A percentile compares a stretch with the other conserved stretches of the same genome.
Conservation (phyloP, 23 red algal species). For the Agarophyton chilense region DNA sequence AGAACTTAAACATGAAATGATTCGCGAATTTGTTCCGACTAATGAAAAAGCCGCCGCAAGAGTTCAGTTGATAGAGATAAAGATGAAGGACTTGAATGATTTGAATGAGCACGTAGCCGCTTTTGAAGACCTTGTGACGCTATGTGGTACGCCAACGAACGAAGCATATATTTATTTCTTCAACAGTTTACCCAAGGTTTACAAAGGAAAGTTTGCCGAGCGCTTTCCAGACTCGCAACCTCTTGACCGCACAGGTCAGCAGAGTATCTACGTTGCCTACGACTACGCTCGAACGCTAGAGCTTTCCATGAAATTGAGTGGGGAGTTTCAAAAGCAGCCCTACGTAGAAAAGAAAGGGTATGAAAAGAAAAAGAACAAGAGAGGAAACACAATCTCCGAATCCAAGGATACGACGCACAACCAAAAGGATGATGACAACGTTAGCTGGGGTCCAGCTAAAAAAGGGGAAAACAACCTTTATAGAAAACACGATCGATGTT, state of each 20-base stretch:
- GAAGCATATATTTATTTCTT: slow-evolving; percentile 32
- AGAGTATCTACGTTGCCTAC: slow-evolving; percentile 5
- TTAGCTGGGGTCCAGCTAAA: slow-evolving; percentile 27
- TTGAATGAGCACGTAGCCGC: slow-evolving; percentile 23
- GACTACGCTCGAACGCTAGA: slow-evolving; percentile 9
- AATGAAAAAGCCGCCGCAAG: slow-evolving; percentile 34
- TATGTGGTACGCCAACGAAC: slow-evolving; percentile 12
- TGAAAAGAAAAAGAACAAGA: slow-evolving; percentile 1
- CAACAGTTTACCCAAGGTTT: background rate
- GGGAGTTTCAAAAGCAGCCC: background rate
- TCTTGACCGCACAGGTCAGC: background rate
- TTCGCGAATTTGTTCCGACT: slow-evolving; percentile 36
- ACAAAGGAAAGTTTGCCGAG: slow-evolving; percentile 20
- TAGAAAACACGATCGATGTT: slow-evolving; percentile 16
- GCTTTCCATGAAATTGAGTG: slow-evolving; percentile 17
- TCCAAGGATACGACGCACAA: background rate
- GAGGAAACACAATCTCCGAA: background rate
- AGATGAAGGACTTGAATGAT: background rate
- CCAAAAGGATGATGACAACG: background rate
- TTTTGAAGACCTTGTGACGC: background rate
- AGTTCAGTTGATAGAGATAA: slow-evolving; percentile 22
- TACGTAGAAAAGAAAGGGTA: background rate
- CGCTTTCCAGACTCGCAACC: slow-evolving; percentile 34
- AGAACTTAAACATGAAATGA: slow-evolving; percentile 8
- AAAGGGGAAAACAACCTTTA: slow-evolving; percentile 28